Percentiles rank a stretch among this genome's conserved stretches.
Conservation (phyloP, 2,329 filamentous ascomycete species). For the Parastagonospora avenae region DNA sequence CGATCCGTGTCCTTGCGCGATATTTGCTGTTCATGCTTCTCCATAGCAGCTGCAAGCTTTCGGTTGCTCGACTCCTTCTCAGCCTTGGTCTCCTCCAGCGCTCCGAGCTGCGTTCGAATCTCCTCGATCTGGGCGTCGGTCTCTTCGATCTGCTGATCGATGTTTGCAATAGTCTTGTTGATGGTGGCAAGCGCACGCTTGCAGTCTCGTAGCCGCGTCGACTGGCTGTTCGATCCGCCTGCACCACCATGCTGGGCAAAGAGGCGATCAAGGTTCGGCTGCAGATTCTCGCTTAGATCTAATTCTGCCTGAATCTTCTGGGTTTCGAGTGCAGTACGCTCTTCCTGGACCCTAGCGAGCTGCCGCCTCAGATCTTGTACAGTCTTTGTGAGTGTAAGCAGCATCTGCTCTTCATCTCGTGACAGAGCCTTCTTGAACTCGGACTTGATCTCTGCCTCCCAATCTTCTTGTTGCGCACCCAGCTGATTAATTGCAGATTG, state of each 20-base stretch:
- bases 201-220: slow-evolving; percentile 72
- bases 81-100: slow-evolving; percentile 63
- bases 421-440: slow-evolving; percentile 93
- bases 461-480: slow-evolving; percentile 73
- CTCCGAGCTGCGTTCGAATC: slow-evolving; percentile 58
- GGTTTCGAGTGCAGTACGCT: slow-evolving; percentile 76
- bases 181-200: slow-evolving; percentile 82
- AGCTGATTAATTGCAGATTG: slow-evolving; percentile 64
- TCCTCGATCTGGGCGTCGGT: slow-evolving; percentile 75
- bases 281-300: slow-evolving; percentile 86
- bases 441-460: slow-evolving; percentile 79
- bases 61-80: slow-evolving; percentile 74
- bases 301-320: slow-evolving; percentile 84
- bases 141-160: slow-evolving; percentile 72
- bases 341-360: slow-evolving; percentile 74
- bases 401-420: slow-evolving; percentile 77
- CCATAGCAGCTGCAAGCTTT: slow-evolving; percentile 76
- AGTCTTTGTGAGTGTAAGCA: slow-evolving; percentile 71
- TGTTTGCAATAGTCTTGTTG: slow-evolving; percentile 67
- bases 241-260: slow-evolving; percentile 49
- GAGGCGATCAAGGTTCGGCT: slow-evolving; percentile 85
- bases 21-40: slow-evolving; percentile 85
- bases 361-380: slow-evolving; percentile 78
- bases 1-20: slow-evolving; percentile 92
- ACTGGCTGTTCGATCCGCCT: slow-evolving; percentile 59